Percentiles rank a stretch among this genome's conserved stretches.
Conservation (phyloP, 2,329 filamentous ascomycete genomes). For the Alternaria atra region DNA sequence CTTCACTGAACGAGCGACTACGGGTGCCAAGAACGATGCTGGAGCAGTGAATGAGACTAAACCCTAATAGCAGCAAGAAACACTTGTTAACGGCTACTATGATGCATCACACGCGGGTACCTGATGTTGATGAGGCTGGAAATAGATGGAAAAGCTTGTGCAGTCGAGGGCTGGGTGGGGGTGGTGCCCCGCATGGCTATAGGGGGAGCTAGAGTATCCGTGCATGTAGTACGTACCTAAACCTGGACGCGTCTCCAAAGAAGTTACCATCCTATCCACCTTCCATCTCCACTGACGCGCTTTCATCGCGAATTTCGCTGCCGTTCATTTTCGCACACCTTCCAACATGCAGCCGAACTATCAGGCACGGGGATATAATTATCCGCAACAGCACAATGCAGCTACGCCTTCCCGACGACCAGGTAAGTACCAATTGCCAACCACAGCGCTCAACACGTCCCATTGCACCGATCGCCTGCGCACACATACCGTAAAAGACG, state of each 20-base stretch:
- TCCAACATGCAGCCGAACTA: slow-evolving; percentile 56
- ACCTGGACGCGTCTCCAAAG: slow-evolving; percentile 38
- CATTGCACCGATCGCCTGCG: slow-evolving; percentile 25
- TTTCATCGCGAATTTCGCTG: slow-evolving; percentile 41
- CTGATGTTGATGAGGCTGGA: slow-evolving; percentile 8
- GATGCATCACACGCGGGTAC: slow-evolving; percentile 1
- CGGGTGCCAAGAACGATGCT: slow-evolving; percentile 20
- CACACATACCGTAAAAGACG: slow-evolving; percentile 14
- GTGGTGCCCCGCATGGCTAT: slow-evolving; percentile 33
- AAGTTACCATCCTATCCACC: slow-evolving; percentile 29
- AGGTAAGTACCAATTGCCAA: slow-evolving; percentile 48
- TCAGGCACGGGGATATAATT: slow-evolving; percentile 54
- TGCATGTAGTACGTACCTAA: slow-evolving; percentile 24
- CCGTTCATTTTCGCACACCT: slow-evolving; percentile 31
- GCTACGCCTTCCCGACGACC: slow-evolving; percentile 52
- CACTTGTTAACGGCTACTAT: slow-evolving; percentile 5
- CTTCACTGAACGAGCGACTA: slow-evolving; percentile 18
- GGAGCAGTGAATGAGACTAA: slow-evolving; percentile 20
- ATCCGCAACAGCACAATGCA: slow-evolving; percentile 46
- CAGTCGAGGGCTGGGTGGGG: slow-evolving; percentile 25
- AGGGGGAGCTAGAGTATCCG: slow-evolving; percentile 38
- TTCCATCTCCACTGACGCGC: slow-evolving; percentile 30
- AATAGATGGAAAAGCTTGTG: slow-evolving; percentile 5
- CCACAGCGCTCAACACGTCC: slow-evolving; percentile 16
- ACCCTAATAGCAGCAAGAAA: not conserved